A percentile compares a stretch with the other conserved stretches of the same genome.
Conservation (phyloP, 192 early-diverging fungal genomes). For the Podila epigama region DNA sequence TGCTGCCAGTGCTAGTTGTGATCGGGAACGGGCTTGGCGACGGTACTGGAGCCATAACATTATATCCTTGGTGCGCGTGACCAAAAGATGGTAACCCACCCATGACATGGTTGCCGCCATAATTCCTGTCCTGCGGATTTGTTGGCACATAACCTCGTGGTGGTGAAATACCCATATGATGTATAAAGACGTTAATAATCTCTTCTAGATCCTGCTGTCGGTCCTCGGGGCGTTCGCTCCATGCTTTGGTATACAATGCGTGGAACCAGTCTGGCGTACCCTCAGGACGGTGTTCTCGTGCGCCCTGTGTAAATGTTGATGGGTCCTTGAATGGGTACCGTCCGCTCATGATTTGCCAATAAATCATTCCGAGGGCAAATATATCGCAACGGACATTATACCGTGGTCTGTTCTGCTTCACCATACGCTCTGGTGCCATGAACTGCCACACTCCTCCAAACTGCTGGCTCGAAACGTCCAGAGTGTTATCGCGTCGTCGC, state of each 20-base stretch:
- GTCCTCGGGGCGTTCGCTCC: conserved; percentile 17
- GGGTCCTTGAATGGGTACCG: conserved; percentile 18
- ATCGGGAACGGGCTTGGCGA: no score
- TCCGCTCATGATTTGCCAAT: conserved; percentile 20
- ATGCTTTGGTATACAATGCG: conserved; percentile 24
- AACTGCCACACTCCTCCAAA: conserved; percentile 24
- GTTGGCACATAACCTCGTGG: neutral
- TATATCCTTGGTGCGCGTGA: no score
- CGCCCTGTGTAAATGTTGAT: neutral
- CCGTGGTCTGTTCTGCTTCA: conserved; percentile 8
- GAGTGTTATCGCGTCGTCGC: conserved; percentile 2
- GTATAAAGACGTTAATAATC: conserved; percentile 13
- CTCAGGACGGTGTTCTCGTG: conserved; percentile 7
- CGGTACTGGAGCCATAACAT: no score
- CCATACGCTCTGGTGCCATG: conserved; percentile 24
- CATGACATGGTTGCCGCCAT: no score
- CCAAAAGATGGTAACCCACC: no score
- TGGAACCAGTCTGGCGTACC: conserved; percentile 33
- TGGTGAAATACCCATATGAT: conserved; percentile 1
- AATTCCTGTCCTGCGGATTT: neutral
- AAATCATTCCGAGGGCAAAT: conserved; percentile 25
- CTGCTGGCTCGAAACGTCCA: conserved; percentile 11
- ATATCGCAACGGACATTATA: conserved; percentile 24
- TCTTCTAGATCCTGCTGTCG: conserved; percentile 27
- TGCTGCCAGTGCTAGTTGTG: no score